A percentile compares a stretch with the other conserved stretches of the same genome.
These are phyloP conservation scores for Vaccinium darrowii DNA, from an alignment of 148 eudicot genomes.

Conservation along the genomic window DNA sequence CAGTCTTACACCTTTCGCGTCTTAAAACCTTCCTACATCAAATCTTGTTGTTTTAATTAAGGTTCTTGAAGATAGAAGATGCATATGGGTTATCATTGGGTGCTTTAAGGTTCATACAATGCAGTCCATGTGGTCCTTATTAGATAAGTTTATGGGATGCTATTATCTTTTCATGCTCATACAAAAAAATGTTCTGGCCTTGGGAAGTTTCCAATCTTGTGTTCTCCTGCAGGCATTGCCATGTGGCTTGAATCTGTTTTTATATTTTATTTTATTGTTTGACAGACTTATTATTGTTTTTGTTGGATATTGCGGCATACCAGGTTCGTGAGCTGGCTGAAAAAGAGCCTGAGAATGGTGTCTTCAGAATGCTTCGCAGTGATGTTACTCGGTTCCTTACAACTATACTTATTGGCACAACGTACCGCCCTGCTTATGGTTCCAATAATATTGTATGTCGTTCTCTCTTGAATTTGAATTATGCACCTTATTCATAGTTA, in stretches of 20 bases:
- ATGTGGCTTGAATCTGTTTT: background rate
- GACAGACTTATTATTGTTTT: background rate
- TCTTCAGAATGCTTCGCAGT: slow-evolving; percentile 86
- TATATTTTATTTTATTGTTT: no score
- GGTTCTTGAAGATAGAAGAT: background rate
- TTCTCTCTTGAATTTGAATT: slow-evolving; percentile 26
- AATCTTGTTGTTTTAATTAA: background rate
- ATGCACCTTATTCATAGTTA: slow-evolving; percentile 26
- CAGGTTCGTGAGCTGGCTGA: slow-evolving; percentile 98
- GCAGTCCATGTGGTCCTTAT: background rate
- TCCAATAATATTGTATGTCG: background rate
- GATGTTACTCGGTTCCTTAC: slow-evolving; percentile 95
- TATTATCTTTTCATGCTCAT: slow-evolving; percentile 5
- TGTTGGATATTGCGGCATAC: background rate
- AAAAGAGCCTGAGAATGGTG: slow-evolving; percentile 85
- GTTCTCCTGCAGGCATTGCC: background rate
- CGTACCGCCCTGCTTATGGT: slow-evolving; percentile 44
- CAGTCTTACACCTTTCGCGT: no score
- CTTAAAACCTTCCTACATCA: no score
- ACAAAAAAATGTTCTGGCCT: background rate
- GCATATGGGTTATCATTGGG: background rate
- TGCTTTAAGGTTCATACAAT: background rate
- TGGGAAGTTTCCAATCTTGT: background rate
- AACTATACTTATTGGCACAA: slow-evolving; percentile 96
- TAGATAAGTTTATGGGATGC: background rate